phyloP scores from a whole-genome alignment of 441 rosid genomes.

The Populus hybrid region DNA sequence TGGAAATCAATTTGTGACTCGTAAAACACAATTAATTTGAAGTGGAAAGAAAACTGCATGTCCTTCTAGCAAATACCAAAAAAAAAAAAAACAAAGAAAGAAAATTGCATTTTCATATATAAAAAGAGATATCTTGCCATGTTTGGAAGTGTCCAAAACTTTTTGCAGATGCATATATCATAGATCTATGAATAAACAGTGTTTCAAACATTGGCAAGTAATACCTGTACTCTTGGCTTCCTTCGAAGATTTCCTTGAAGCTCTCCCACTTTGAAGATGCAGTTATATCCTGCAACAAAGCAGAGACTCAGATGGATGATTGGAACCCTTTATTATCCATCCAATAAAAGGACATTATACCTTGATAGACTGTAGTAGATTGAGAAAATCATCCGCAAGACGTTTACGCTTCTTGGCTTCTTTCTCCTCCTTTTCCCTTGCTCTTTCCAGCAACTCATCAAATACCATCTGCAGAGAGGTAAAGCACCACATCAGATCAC shows the following conservation, averaged over 20 bases:
- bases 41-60: background rate
- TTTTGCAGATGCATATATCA: background rate
- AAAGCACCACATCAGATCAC: slow-evolving; percentile 3
- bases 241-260: slow-evolving; percentile 63
- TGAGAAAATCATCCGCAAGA: slow-evolving; percentile 76
- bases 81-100: slow-evolving; percentile 11
- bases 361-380: slow-evolving; percentile 62
- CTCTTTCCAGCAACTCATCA: slow-evolving; percentile 83
- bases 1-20: background rate
- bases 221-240: slow-evolving; percentile 82
- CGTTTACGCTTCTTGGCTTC: slow-evolving; percentile 91
- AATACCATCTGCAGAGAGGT: slow-evolving; percentile 58
- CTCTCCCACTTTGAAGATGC: slow-evolving; percentile 82
- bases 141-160: background rate
- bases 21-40: background rate
- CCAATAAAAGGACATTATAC: slow-evolving; percentile 30
- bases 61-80: slow-evolving; percentile 7
- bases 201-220: background rate
- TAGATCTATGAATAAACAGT: background rate
- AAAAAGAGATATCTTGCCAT: background rate
- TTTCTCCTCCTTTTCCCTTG: slow-evolving; percentile 95
- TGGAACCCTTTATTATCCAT: slow-evolving; percentile 1
- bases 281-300: slow-evolving; percentile 64
- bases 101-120: background rate
- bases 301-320: slow-evolving; percentile 13